phyloP scores from a whole-genome alignment of 352 stramenopile species.

The Saprolegnia diclina region DNA sequence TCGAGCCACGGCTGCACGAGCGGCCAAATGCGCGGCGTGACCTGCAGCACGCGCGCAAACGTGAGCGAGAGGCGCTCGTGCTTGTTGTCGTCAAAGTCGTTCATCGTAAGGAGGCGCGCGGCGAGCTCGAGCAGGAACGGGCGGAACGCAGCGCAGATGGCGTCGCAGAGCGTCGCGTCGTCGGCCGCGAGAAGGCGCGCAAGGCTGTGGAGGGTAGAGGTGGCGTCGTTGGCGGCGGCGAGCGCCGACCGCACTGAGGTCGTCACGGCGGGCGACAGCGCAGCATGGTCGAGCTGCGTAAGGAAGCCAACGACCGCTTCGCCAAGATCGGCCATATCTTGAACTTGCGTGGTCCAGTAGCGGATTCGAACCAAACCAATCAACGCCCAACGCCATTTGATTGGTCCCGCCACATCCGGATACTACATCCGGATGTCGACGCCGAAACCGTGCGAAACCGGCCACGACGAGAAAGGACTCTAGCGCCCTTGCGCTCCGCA shows the following conservation, averaged over 20 bases:
- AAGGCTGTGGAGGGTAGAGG: constrained; percentile 8
- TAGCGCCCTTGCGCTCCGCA: too few species aligned
- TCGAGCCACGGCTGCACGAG: constrained; percentile 61
- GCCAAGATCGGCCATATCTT: constrained; percentile 6
- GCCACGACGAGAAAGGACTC: too few species aligned
- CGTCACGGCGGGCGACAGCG: not conserved
- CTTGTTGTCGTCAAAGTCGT: constrained; percentile 31
- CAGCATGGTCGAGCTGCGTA: not conserved
- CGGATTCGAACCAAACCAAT: constrained; percentile 7
- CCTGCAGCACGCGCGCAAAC: constrained; percentile 47
- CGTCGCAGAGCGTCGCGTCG: not conserved
- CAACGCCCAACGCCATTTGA: not conserved
- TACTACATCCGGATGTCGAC: not conserved
- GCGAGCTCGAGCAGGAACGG: constrained; percentile 70
- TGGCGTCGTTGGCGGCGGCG: not conserved
- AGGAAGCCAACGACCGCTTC: not conserved
- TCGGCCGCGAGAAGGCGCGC: constrained; percentile 17
- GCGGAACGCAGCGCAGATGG: constrained; percentile 38
- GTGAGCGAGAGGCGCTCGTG: constrained; percentile 46
- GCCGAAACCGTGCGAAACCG: not conserved
- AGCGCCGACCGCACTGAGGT: not conserved
- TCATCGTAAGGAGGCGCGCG: constrained; percentile 56
- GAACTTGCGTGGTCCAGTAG: not conserved
- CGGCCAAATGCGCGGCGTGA: constrained; percentile 48
- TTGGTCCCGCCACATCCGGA: not conserved